A percentile compares a stretch with the other conserved stretches of the same genome.
These are phyloP conservation scores for Lentinula sp. DNA, from an alignment of 768 basidiomycete species.

Conservation along the genomic window DNA sequence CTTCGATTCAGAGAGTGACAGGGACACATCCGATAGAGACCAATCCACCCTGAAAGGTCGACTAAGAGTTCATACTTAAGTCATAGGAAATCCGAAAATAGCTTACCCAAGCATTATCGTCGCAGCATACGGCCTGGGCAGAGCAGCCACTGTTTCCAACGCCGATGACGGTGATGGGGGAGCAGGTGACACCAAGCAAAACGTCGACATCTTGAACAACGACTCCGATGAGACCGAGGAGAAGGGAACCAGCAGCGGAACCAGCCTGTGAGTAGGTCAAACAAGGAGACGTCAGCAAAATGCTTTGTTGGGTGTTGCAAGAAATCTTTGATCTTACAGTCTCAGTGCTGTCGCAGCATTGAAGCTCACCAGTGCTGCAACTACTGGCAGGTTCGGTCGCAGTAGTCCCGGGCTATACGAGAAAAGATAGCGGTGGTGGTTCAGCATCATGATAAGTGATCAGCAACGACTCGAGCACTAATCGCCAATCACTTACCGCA, in stretches of 20 bases:
- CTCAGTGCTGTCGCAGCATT: constrained; percentile 13
- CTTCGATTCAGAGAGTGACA: background rate
- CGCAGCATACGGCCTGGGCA: constrained; percentile 8
- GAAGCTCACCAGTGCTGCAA: constrained; percentile 13
- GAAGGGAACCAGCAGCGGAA: background rate
- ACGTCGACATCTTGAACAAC: constrained; percentile 4
- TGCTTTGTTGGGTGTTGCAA: background rate
- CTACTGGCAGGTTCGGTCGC: background rate
- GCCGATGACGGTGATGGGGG: constrained; percentile 8
- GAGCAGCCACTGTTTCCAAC: background rate
- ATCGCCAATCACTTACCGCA: background rate
- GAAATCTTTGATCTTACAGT: background rate
- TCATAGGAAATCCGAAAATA: background rate
- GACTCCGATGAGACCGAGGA: constrained; percentile 4
- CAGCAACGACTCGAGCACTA: no score
- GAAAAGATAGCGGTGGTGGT: background rate
- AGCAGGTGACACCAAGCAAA: constrained; percentile 5
- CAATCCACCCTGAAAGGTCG: constrained; percentile 7
- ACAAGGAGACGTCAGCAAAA: background rate
- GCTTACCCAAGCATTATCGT: constrained; percentile 6
- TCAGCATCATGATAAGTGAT: no score
- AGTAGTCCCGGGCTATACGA: background rate
- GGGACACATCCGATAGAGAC: constrained; percentile 9
- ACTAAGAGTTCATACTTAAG: background rate
- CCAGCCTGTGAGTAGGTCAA: background rate